Evolutionary conservation across 306 rosid species (phyloP), one percentile per base, ranked within the genome.

Genomic region (Cucurbita argyrosperma): DNA sequence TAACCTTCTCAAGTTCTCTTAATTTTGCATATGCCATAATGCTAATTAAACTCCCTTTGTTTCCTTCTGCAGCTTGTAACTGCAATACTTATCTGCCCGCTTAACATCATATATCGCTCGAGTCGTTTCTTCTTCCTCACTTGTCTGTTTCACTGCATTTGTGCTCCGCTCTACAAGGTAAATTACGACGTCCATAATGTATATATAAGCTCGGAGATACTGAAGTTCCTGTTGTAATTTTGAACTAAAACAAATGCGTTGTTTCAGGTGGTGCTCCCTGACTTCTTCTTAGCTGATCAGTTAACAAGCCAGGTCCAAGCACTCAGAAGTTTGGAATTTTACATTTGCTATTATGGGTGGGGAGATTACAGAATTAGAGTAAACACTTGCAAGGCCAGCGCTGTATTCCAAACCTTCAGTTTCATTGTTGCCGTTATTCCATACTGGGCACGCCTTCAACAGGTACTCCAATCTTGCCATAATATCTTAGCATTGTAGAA

Each of bases 241-340:
- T 30, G 49, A 18, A 16, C 55, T 43, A 5, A 66, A 46, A 67
- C n/a, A 19, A 67, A 46, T 1, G 38, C 18, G 37, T 74, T 55
- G 23, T 40, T 38, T 40, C 84, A 89, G 95, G 96, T 89, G 63
- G 75, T 87, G 55, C 85, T 89, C 55, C 87, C 91, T 21, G 91
- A 89, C 81, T 89, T 89, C 84, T 83, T 87, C 77, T 85, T 89
- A 88, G 91, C 87, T 43, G 90, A 89, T 79, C 96, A 89, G 70
- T 78, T 89, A 40, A 89, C 95, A 1, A 89, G 95, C 80, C 94
- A 88, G 88, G 90, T 82, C 64, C 87, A 88, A 84, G 90, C 96
- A 66, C 46, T 90, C 5, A 79, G 92, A 80, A 87, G 92, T 78
- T 58, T 86, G 57, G 82, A 70, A 72, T 88, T 90, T 83, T 90